phyloP scores from a whole-genome alignment of 2,329 filamentous ascomycete species.

The Trichophyton mentagrophytes region DNA sequence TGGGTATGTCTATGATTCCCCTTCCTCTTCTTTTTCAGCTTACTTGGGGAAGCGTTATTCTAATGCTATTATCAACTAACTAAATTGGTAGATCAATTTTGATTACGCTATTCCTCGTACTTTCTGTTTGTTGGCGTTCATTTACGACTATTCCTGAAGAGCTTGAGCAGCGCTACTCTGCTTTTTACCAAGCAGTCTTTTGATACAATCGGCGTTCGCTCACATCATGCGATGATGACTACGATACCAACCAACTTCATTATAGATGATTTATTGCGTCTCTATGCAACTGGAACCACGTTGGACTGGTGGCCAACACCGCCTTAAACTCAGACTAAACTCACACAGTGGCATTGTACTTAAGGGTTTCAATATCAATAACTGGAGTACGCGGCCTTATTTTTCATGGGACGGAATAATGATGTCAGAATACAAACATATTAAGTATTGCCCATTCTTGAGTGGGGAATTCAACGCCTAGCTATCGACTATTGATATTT shows the following conservation, averaged over 20 bases:
- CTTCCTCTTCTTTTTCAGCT: neutral
- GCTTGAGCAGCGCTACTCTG: neutral
- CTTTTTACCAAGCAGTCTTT: neutral
- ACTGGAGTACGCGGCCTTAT: neutral
- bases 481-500: neutral
- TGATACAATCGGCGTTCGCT: neutral
- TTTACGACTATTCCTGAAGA: neutral
- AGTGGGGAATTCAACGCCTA: neutral
- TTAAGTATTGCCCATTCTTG: neutral
- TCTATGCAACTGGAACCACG: neutral
- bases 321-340: neutral
- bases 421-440: neutral
- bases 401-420: neutral
- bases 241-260: neutral
- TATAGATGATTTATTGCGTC: neutral
- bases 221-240: neutral
- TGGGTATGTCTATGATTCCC: constrained; percentile 37
- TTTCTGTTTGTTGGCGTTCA: neutral
- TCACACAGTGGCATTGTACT: neutral
- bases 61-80: neutral
- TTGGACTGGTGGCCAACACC: neutral
- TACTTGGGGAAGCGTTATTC: neutral
- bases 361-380: neutral
- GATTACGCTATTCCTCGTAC: neutral
- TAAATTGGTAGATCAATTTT: constrained; percentile 1